Evolutionary conservation across 495 filamentous ascomycete genomes (phyloP), one percentile per base, ranked within the genome.

Genomic region (Talaromyces trachyspermus): DNA sequence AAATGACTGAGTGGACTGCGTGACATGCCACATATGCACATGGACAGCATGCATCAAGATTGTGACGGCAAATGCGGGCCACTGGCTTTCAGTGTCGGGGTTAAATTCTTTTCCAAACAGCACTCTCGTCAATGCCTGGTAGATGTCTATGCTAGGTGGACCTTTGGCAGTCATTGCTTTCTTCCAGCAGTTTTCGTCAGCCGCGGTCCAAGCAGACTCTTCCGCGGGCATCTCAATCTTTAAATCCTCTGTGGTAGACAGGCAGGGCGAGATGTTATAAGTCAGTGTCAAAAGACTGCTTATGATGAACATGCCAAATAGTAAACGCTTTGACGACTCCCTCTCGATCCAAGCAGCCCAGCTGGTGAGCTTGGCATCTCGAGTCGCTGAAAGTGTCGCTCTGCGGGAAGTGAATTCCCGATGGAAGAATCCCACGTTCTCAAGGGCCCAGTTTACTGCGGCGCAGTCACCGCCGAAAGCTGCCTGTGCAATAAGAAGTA

Each of bases 31-130:
- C 35, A 49, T 49, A 30, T 49, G 46, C 17, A 49, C 25, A 36
- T 49, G 40, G 35, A 49, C 46, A 40, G 46, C 46, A 49, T 49
- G 38, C 46, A 49, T 49, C 17, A 49, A 5, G 20, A 49, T 37
- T 6, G 46, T 49, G 11, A 32, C 38, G 15, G 46, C 33, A 41
- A 41, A 49, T 12, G 46, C 35, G n/a, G 46, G n/a, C 46, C 46
- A 49, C 14, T 42, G 46, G 37, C 30, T 29, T 18, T 49, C 37
- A 11, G 24, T 20, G 14, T 42, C 46, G 8, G 27, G 46, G 29
- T 41, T 36, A 40, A 40, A 49, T 5, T 49, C 46, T 42, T 49
- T 49, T 8, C 46, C 36, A 42, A 49, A 49, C 12, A 49, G 10
- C 15, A 49, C 15, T 29, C 15, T 22, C 25, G 46, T 49, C 25